Base-by-base conservation (phyloP, 495 filamentous ascomycete genomes). In the Tuber magnatum region DNA sequence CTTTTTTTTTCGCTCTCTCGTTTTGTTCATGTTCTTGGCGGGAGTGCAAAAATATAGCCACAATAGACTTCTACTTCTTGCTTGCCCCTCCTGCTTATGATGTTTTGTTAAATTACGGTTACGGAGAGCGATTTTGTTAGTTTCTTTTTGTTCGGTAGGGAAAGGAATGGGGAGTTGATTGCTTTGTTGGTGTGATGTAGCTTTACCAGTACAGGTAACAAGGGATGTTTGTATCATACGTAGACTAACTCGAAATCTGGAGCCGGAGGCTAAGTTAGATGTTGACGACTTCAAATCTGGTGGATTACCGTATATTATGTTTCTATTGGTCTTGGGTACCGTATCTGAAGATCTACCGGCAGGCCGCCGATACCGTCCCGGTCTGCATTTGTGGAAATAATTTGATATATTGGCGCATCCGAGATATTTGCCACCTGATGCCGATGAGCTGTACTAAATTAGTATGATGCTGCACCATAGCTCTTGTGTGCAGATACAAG, bases 1-100 rank as follows among this genome's bases (percentile, higher is more conserved):
- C 73, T 38, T 71, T 65, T 72, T 51, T n/a, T 28, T 44, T 73
- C 22, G 18, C 41, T 75, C 69, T n/a, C 35, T 4, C 42, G 28
- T 32, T 10, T n/a, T 32, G 8, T 65, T 65, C 56, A 65, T 44
- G 22, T 41, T 41, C 28, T 39, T 44, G 44, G 43, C 44, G 32
- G 32, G n/a, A 40, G 18, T 32, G 28, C 12, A 51, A 20, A 39
- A 38, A 72, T 38, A 72, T 72, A 65, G 16, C 14, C 28, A 65
- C 8, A 65, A 32, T 46, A 32, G 68, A 38, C 44, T 32, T n/a
- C 12, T 65, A 65, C 35, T 20, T 65, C 56, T 65, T 65, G 56
- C 28, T 35, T 35, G 56, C 18, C 56, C 28, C 28, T 35, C 28
- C 56, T 65, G 5, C 12, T 32, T 65, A 65, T 35, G 56, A 35